phyloP scores from a whole-genome alignment of 768 basidiomycete genomes.

The Polyporus arcularius region DNA sequence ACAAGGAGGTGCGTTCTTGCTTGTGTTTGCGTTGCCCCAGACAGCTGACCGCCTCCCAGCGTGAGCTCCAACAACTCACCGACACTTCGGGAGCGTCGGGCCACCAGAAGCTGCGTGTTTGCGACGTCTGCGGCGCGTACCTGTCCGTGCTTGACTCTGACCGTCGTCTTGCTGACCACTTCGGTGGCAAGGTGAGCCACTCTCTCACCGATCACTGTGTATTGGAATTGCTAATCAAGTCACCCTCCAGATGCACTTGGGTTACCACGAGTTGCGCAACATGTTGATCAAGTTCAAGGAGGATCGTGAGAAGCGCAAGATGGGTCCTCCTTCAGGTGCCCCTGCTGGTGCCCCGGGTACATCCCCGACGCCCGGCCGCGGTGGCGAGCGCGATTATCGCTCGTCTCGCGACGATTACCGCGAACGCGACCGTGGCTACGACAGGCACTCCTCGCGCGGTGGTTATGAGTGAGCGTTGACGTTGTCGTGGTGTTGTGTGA shows the following conservation, averaged over 20 bases:
- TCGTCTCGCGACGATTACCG: constrained; percentile 62
- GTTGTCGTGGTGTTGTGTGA: constrained; percentile 2
- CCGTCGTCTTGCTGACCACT: constrained; percentile 97
- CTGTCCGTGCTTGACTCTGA: constrained; percentile 97
- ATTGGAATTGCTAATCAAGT: neutral
- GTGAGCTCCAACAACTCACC: constrained; percentile 92
- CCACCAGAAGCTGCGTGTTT: constrained; percentile 99
- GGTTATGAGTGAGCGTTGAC: constrained; percentile 59
- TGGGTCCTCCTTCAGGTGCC: constrained; percentile 40
- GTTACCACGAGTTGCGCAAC: constrained; percentile 96
- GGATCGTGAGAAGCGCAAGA: constrained; percentile 78
- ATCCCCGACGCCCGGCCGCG: constrained; percentile 35
- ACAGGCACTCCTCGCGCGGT: constrained; percentile 64
- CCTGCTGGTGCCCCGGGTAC: constrained; percentile 37
- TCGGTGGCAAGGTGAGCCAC: constrained; percentile 91
- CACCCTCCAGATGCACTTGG: constrained; percentile 86
- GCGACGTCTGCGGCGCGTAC: constrained; percentile 99
- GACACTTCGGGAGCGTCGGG: constrained; percentile 98
- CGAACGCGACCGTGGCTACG: constrained; percentile 62
- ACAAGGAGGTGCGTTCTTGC: constrained; percentile 76
- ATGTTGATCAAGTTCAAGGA: constrained; percentile 91
- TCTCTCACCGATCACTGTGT: neutral
- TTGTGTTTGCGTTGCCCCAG: neutral
- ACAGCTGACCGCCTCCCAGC: constrained; percentile 43
- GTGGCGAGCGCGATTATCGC: constrained; percentile 55